A percentile compares a stretch with the other conserved stretches of the same genome.
These are phyloP conservation scores for Leccinum fibrillosum DNA, from an alignment of 768 basidiomycete species.

Conservation along the genomic window DNA sequence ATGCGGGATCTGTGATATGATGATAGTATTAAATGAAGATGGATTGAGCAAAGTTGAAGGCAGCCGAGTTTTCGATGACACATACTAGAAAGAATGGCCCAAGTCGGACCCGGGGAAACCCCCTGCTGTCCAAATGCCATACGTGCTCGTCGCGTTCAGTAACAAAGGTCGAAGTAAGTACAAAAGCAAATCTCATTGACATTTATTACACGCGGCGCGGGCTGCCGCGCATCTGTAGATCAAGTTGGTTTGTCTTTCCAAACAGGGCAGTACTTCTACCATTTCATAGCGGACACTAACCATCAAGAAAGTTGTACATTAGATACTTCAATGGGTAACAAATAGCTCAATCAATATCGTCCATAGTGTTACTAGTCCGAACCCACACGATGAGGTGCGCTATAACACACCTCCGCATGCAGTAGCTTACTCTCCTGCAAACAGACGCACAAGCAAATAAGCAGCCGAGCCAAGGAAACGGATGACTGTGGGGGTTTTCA, in stretches of 20 bases:
- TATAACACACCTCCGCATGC: background rate
- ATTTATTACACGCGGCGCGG: background rate
- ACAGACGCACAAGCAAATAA: conserved; percentile 83
- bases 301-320: background rate
- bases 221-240: background rate
- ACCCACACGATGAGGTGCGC: background rate
- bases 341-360: conserved; percentile 7
- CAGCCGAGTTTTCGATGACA: conserved; percentile 3
- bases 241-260: background rate
- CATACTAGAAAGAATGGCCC: conserved; percentile 26
- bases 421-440: conserved; percentile 70
- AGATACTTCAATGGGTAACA: background rate
- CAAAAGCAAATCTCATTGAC: background rate
- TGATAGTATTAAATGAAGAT: background rate
- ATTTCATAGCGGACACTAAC: background rate
- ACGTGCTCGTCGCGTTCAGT: background rate
- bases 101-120: conserved; percentile 27
- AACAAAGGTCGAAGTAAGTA: background rate
- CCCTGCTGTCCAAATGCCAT: background rate
- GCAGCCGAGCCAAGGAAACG: conserved; percentile 79
- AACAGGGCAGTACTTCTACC: background rate
- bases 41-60: background rate
- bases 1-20: conserved; percentile 15
- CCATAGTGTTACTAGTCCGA: background rate
- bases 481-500: conserved; percentile 50